Conservation (phyloP, 176 grass and related monocot genomes). For the Bromus sterilis region DNA sequence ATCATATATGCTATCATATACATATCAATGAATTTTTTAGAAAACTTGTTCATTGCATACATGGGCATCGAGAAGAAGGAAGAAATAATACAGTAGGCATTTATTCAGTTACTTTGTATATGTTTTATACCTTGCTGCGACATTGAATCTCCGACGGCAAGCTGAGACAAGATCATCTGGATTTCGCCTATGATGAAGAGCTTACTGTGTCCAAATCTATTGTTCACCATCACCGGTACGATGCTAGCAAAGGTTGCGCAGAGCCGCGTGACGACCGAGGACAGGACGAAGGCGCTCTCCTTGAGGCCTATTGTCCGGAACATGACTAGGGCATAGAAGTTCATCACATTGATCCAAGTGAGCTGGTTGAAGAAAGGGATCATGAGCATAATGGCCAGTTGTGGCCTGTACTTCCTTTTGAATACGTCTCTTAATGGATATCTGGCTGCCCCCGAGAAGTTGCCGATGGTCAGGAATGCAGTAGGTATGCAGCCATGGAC, state of each 20-base stretch:
- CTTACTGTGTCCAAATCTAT: constrained; percentile 52
- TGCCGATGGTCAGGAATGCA: too few species aligned
- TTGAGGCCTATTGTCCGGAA: constrained; percentile 59
- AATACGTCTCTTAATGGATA: too few species aligned
- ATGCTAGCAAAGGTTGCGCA: constrained; percentile 49
- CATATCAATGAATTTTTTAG: too few species aligned
- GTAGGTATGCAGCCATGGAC: too few species aligned
- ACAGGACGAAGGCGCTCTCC: constrained; percentile 40
- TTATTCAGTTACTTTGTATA: too few species aligned
- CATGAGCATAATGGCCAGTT: constrained; percentile 53
- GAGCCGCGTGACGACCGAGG: constrained; percentile 43
- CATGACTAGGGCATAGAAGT: constrained; percentile 61
- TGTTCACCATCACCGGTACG: constrained; percentile 43
- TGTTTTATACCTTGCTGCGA: too few species aligned
- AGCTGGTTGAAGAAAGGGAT: constrained; percentile 69
- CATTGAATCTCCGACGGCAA: too few species aligned
- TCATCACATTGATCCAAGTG: constrained; percentile 68
- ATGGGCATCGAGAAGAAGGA: too few species aligned
- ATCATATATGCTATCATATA: too few species aligned
- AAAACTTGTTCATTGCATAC: too few species aligned
- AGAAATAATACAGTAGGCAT: too few species aligned
- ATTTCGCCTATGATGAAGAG: constrained; percentile 46
- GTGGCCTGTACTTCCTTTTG: constrained; percentile 61
- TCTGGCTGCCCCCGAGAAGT: too few species aligned
- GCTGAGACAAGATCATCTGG: constrained; percentile 80